Evolutionary conservation across 2,329 filamentous ascomycete genomes (phyloP).

Genomic region (Cucurbitaria berberidis): DNA sequence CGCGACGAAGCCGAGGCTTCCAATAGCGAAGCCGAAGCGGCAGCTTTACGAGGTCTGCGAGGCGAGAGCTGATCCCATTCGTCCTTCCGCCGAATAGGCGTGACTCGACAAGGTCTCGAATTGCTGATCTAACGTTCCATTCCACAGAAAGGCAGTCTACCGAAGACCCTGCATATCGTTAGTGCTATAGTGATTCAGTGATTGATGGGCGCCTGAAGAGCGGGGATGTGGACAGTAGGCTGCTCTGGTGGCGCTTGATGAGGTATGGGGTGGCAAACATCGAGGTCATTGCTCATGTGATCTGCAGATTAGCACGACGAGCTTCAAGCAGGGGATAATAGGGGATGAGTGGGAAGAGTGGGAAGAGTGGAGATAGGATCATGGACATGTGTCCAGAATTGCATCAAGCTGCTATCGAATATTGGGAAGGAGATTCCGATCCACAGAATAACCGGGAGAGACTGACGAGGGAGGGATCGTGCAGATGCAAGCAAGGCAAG

Average conservation of each 20-base stretch:
- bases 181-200: background rate
- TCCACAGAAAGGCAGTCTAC: background rate
- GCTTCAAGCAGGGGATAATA: background rate
- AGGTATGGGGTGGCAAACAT: constrained; percentile 4
- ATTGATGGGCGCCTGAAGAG: background rate
- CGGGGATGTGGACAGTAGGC: background rate
- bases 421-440: too few relatives aligned
- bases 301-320: constrained; percentile 23
- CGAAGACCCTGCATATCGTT: background rate
- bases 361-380: background rate
- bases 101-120: background rate
- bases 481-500: too few relatives aligned
- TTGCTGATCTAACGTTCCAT: background rate
- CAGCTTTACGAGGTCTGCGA: background rate
- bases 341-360: background rate
- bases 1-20: background rate
- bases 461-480: too few relatives aligned
- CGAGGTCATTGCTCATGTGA: constrained; percentile 10
- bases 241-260: background rate
- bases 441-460: too few relatives aligned
- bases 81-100: background rate
- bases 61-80: background rate
- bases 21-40: background rate
- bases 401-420: constrained; percentile 2
- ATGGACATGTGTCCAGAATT: background rate